Conservation (phyloP, 2,329 filamentous ascomycete genomes). For the Ceratocystiopsis sp. region DNA sequence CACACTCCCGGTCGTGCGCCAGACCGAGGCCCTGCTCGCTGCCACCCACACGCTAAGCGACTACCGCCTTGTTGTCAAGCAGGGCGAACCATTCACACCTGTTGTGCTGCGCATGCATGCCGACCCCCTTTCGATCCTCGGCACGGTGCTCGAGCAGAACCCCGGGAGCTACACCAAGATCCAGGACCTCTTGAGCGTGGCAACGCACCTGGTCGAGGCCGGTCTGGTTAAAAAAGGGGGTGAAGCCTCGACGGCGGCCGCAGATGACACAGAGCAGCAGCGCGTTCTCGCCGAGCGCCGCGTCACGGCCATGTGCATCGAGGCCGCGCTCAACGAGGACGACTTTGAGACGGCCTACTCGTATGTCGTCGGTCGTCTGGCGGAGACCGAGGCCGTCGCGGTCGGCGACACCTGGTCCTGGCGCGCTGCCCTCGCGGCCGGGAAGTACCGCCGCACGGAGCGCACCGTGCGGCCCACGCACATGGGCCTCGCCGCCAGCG, state of each 20-base stretch:
- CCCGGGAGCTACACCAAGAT: slow-evolving; percentile 55
- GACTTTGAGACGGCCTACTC: slow-evolving; percentile 80
- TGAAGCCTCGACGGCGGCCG: slow-evolving; percentile 13
- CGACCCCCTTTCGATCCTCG: slow-evolving; percentile 58
- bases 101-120: slow-evolving; percentile 60
- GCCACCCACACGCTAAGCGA: slow-evolving; percentile 61
- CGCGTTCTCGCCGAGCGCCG: slow-evolving; percentile 37
- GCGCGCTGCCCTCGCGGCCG: slow-evolving; percentile 63
- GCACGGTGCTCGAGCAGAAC: slow-evolving; percentile 62
- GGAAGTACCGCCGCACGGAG: slow-evolving; percentile 47
- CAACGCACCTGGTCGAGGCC: slow-evolving; percentile 46
- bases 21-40: slow-evolving; percentile 46
- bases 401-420: slow-evolving; percentile 51
- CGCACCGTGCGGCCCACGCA: slow-evolving; percentile 39
- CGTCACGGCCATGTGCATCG: slow-evolving; percentile 65
- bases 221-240: slow-evolving; percentile 24
- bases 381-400: slow-evolving; percentile 14
- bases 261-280: slow-evolving; percentile 14
- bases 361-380: slow-evolving; percentile 57
- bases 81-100: slow-evolving; percentile 64
- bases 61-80: slow-evolving; percentile 62
- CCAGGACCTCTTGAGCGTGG: slow-evolving; percentile 55
- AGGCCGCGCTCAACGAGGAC: slow-evolving; percentile 57
- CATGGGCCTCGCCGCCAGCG: slow-evolving; percentile 36
- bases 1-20: slow-evolving; percentile 31